Evolutionary conservation across 2,329 filamentous ascomycete species (phyloP).

Genomic region (Chaetomiaceae sp.): DNA sequence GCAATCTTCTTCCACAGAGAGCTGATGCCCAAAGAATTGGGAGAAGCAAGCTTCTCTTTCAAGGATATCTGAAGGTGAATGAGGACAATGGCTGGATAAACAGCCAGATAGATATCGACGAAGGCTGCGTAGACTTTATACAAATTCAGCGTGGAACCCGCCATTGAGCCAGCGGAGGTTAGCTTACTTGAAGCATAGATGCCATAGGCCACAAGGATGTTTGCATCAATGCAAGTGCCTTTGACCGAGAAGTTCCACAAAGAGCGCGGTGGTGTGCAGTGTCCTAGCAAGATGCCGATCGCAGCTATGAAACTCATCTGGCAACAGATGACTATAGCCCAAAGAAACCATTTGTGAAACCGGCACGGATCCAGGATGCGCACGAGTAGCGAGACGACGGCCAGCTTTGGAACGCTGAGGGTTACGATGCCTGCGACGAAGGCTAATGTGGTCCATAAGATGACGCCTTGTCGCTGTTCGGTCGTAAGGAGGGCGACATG

Average conservation of each 20-base stretch:
- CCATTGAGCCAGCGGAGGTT: background rate
- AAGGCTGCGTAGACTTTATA: background rate
- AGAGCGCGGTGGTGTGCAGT: background rate
- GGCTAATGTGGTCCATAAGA: background rate
- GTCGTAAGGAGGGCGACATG: background rate
- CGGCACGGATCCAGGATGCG: background rate
- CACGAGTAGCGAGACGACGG: background rate
- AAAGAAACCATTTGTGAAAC: background rate
- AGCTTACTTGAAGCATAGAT: background rate
- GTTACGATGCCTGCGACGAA: background rate
- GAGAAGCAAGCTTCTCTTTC: background rate
- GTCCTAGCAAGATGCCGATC: background rate
- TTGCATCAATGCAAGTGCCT: background rate
- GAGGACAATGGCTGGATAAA: background rate
- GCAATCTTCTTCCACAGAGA: background rate
- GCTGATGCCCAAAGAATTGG: background rate
- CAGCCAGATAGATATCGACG: background rate
- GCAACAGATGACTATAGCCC: background rate
- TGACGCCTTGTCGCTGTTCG: background rate
- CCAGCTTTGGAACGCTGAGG: background rate
- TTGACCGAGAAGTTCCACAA: background rate
- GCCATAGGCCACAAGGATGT: background rate
- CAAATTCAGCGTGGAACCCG: background rate
- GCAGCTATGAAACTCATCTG: background rate
- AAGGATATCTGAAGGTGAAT: background rate